Evolutionary conservation across 352 stramenopile genomes (phyloP).

Genomic region (Thalassiosira mediterranea): DNA sequence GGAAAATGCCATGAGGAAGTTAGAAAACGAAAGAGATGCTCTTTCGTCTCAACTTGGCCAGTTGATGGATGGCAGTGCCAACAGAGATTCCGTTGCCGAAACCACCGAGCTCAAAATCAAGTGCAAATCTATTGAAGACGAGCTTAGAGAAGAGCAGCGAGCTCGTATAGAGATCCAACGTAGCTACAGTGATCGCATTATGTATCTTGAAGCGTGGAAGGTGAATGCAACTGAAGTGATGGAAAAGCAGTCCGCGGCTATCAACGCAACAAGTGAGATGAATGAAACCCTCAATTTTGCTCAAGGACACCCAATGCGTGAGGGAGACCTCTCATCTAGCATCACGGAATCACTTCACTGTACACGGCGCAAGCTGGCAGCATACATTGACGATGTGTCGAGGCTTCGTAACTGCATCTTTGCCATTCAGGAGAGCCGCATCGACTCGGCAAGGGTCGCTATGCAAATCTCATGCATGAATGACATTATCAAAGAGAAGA

Average conservation of each 20-base stretch:
- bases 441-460: constrained; percentile 27
- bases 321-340: too few species aligned
- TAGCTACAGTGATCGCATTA: neutral
- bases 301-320: neutral
- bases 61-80: constrained; percentile 1
- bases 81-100: neutral
- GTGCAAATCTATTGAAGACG: constrained; percentile 29
- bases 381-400: constrained; percentile 39
- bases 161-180: neutral
- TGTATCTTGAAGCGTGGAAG: neutral
- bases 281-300: neutral
- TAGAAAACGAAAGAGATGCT: constrained; percentile 18
- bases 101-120: constrained; percentile 7
- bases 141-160: constrained; percentile 14
- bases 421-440: constrained; percentile 13
- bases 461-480: constrained; percentile 47
- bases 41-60: constrained; percentile 16
- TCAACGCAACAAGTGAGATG: neutral
- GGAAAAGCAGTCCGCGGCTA: neutral
- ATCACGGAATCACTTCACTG: constrained; percentile 17
- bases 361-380: constrained; percentile 17
- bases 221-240: neutral
- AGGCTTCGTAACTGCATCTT: constrained; percentile 13
- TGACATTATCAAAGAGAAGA: constrained; percentile 46
- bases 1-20: constrained; percentile 13